These are phyloP conservation scores for Chytridium lagenaria DNA, from an alignment of 371 early-diverging fungal species.

Conservation along the genomic window DNA sequence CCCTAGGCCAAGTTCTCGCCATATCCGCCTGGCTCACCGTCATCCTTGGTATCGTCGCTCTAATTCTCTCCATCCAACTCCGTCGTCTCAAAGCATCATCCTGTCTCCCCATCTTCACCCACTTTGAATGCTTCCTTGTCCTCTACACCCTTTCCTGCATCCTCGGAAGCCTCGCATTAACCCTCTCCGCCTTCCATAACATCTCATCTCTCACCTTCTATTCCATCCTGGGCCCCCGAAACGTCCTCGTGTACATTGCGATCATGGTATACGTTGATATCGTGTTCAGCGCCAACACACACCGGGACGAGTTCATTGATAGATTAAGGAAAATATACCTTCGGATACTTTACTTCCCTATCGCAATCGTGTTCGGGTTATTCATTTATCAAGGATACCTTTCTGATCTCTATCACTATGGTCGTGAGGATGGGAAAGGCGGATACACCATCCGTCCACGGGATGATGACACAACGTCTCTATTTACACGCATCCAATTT, in stretches of 20 bases:
- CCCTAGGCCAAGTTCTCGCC: constrained; percentile 16
- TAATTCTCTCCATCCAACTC: not conserved
- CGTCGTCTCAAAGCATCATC: not conserved
- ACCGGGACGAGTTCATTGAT: not conserved
- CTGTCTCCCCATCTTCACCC: not conserved
- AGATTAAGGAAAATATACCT: not conserved
- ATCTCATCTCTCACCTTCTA: not conserved
- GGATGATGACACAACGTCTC: not conserved
- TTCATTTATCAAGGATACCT: constrained; percentile 17
- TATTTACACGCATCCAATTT: not conserved
- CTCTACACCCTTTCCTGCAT: not conserved
- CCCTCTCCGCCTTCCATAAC: not conserved
- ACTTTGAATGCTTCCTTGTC: constrained; percentile 13
- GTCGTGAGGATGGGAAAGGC: not conserved
- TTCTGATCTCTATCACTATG: constrained; percentile 14
- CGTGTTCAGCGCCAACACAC: not conserved
- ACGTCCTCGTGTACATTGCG: constrained; percentile 2
- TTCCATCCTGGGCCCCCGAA: not conserved
- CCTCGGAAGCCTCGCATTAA: not conserved
- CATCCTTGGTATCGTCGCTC: not conserved
- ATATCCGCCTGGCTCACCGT: not conserved
- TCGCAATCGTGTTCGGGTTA: constrained; percentile 9
- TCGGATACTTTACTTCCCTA: not conserved
- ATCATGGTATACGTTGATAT: constrained; percentile 5
- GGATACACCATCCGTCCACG: not conserved